These are phyloP conservation scores for Lunasporangiospora selenospora DNA, from an alignment of 192 early-diverging fungal species.

Conservation along the genomic window DNA sequence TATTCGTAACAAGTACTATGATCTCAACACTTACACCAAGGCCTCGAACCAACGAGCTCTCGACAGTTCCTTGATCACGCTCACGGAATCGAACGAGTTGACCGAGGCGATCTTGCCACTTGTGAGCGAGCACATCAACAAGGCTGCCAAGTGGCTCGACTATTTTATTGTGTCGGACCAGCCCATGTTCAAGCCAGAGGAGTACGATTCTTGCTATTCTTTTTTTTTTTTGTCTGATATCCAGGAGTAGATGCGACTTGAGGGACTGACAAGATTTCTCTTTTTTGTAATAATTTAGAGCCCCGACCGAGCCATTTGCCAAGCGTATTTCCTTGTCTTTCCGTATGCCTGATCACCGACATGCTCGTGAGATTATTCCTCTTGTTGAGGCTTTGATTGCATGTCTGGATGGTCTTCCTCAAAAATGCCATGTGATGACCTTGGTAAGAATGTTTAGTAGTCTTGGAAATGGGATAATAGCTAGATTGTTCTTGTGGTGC, in stretches of 20 bases:
- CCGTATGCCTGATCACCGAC: constrained; percentile 28
- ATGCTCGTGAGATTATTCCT: constrained; percentile 26
- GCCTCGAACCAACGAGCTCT: constrained; percentile 34
- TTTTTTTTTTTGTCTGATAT: neutral
- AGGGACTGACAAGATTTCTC: no score
- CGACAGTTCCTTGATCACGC: constrained; percentile 22
- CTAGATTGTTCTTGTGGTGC: no score
- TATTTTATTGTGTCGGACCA: constrained; percentile 49
- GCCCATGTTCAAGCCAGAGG: constrained; percentile 26
- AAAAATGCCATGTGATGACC: constrained; percentile 30
- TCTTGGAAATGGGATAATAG: no score
- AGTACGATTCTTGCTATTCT: constrained; percentile 6
- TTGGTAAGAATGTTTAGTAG: constrained; percentile 36
- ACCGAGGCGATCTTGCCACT: constrained; percentile 41
- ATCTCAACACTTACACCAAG: constrained; percentile 36
- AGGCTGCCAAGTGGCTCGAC: constrained; percentile 40
- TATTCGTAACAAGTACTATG: constrained; percentile 31
- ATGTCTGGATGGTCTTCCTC: constrained; percentile 41
- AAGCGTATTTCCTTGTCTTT: constrained; percentile 46
- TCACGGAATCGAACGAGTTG: constrained; percentile 43
- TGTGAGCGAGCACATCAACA: constrained; percentile 19
- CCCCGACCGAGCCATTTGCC: constrained; percentile 23
- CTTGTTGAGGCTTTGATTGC: constrained; percentile 38
- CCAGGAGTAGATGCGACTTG: no score
- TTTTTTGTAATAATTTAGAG: constrained; percentile 6